Conservation (phyloP, 345 rosid species). For the Eutrema japonicum region DNA sequence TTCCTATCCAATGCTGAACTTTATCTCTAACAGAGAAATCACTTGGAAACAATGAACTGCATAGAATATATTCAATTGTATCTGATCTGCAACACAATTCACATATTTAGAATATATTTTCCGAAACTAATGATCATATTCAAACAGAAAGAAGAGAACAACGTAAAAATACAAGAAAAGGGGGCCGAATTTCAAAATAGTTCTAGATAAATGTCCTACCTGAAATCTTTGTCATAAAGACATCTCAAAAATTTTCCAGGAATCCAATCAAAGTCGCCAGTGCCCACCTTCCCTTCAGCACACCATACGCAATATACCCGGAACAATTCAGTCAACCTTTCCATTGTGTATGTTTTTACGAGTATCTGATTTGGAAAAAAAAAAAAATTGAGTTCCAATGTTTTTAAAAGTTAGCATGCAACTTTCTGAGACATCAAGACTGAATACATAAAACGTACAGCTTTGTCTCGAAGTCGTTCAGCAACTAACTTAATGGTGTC, state of each 20-base stretch:
- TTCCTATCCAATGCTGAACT: slow-evolving; percentile 76
- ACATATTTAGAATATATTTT: slow-evolving; percentile 8
- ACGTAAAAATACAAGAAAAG: slow-evolving; percentile 8
- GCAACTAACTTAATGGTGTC: slow-evolving; percentile 79
- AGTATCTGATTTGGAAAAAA: slow-evolving; percentile 56
- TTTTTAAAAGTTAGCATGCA: slow-evolving; percentile 29
- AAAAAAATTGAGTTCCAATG: slow-evolving; percentile 23
- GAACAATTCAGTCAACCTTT: slow-evolving; percentile 84
- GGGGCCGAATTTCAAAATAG: neutral
- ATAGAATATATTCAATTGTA: slow-evolving; percentile 72
- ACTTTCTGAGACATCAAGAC: slow-evolving; percentile 31
- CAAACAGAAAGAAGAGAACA: slow-evolving; percentile 13
- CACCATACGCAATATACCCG: slow-evolving; percentile 60
- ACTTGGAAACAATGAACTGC: slow-evolving; percentile 68
- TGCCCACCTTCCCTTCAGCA: slow-evolving; percentile 54
- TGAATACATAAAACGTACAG: slow-evolving; percentile 58
- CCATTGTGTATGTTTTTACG: slow-evolving; percentile 88
- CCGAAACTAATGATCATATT: neutral
- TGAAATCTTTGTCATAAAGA: slow-evolving; percentile 91
- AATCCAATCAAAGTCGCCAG: slow-evolving; percentile 81
- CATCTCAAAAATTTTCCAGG: slow-evolving; percentile 96
- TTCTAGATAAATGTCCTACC: slow-evolving; percentile 49
- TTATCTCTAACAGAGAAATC: slow-evolving; percentile 66
- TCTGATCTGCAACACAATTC: slow-evolving; percentile 77
- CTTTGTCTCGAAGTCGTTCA: slow-evolving; percentile 96